Evolutionary conservation across 2,329 filamentous ascomycete genomes (phyloP).

Genomic region (Colletotrichum sp.): DNA sequence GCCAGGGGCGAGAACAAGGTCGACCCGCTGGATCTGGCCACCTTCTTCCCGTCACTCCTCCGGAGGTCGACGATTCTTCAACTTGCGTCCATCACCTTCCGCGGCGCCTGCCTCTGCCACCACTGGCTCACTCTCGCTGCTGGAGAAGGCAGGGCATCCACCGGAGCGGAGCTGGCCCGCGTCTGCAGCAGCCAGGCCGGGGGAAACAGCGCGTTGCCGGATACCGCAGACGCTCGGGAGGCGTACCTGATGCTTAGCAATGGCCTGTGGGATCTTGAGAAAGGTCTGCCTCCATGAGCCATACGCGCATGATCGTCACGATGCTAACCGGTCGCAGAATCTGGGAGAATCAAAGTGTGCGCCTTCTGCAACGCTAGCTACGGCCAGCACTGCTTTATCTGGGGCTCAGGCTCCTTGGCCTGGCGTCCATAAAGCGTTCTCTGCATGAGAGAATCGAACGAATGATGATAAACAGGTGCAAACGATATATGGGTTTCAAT

Average conservation of each 20-base stretch:
- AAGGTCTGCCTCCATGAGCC: background rate
- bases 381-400: background rate
- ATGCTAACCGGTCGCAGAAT: background rate
- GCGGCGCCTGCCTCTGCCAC: slow-evolving; percentile 23
- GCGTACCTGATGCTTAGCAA: background rate
- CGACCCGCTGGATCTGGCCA: background rate
- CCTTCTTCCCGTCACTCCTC: slow-evolving; percentile 26
- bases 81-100: slow-evolving; percentile 22
- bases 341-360: background rate
- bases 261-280: background rate
- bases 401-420: background rate
- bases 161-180: background rate
- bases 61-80: slow-evolving; percentile 24
- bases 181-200: background rate
- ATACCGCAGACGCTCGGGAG: background rate
- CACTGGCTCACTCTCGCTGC: background rate
- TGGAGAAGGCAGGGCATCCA: background rate
- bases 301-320: background rate
- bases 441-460: background rate
- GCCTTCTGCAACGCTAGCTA: slow-evolving; percentile 7
- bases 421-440: background rate
- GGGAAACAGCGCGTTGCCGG: background rate
- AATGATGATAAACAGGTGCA: background rate
- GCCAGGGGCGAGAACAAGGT: slow-evolving; percentile 18
- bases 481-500: background rate